Evolutionary conservation across 805 yeast species (phyloP).

Genomic region (Candida lessepsii): DNA sequence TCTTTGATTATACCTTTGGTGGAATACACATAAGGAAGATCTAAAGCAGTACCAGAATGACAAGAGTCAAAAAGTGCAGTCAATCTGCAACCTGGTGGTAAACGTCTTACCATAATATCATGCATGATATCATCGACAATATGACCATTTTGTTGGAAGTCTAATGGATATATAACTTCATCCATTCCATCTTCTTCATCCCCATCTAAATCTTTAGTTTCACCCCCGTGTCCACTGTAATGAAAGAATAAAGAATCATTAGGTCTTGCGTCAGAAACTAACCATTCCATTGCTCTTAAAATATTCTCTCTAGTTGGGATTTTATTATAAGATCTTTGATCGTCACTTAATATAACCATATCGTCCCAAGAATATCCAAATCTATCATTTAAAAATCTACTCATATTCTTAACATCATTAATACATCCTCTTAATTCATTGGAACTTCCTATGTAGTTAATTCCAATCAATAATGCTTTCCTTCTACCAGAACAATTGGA

Average conservation of each 20-base stretch:
- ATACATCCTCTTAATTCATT: slow-evolving; percentile 37
- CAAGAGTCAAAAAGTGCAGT: slow-evolving; percentile 41
- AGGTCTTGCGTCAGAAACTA: slow-evolving; percentile 36
- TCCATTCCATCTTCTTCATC: slow-evolving; percentile 39
- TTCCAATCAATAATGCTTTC: slow-evolving; percentile 37
- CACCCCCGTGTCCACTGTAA: slow-evolving; percentile 42
- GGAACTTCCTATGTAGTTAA: slow-evolving; percentile 31
- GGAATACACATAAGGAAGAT: slow-evolving; percentile 39
- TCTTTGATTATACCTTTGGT: slow-evolving; percentile 42
- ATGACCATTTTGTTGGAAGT: slow-evolving; percentile 31
- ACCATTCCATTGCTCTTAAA: slow-evolving; percentile 40
- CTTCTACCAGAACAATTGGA: slow-evolving; percentile 37
- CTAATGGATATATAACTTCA: slow-evolving; percentile 38
- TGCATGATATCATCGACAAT: slow-evolving; percentile 41
- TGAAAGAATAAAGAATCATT: slow-evolving; percentile 40
- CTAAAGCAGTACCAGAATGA: slow-evolving; percentile 42
- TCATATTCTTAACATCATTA: slow-evolving; percentile 40
- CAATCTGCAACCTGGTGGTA: slow-evolving; percentile 37
- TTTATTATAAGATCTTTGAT: slow-evolving; percentile 29
- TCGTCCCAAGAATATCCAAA: slow-evolving; percentile 37
- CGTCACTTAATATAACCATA: slow-evolving; percentile 40
- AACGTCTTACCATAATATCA: slow-evolving; percentile 35
- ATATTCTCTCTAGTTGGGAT: slow-evolving; percentile 35
- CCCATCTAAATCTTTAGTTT: slow-evolving; percentile 34
- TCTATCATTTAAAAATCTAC: slow-evolving; percentile 25